Conservation (phyloP, 108 stramenopile species). For the Pelagomonas calceolata region DNA sequence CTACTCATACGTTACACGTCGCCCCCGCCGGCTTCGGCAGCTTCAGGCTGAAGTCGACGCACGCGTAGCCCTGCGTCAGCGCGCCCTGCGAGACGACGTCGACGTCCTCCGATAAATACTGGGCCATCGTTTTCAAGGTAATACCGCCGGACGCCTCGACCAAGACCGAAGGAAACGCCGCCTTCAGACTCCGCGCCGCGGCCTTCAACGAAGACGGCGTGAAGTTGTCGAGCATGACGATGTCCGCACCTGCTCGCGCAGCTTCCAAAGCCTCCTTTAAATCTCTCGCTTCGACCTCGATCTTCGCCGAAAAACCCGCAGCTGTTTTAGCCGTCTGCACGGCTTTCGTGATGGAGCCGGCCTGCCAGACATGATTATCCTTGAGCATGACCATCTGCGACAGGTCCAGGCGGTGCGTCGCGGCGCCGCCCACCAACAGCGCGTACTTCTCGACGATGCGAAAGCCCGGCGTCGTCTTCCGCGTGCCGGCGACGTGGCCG, state of each 20-base stretch:
- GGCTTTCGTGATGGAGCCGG: slow-evolving; percentile 73
- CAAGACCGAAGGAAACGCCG: slow-evolving; percentile 65
- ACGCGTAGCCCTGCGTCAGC: slow-evolving; percentile 94
- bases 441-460: slow-evolving; percentile 97
- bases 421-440: slow-evolving; percentile 84
- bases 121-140: slow-evolving; percentile 72
- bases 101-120: slow-evolving; percentile 70
- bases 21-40: slow-evolving; percentile 28
- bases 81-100: slow-evolving; percentile 90
- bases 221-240: slow-evolving; percentile 98
- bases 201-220: slow-evolving; percentile 51
- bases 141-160: slow-evolving; percentile 98
- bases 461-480: slow-evolving; percentile 98
- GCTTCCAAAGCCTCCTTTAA: slow-evolving; percentile 84
- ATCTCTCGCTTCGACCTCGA: slow-evolving; percentile 88
- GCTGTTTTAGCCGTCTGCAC: slow-evolving; percentile 68
- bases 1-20: too few relatives aligned
- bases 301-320: slow-evolving; percentile 91
- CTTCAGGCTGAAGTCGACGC: slow-evolving; percentile 90
- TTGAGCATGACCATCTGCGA: slow-evolving; percentile 99
- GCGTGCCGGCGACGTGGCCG: slow-evolving; percentile 86
- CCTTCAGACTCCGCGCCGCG: slow-evolving; percentile 71
- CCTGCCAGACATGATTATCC: slow-evolving; percentile 87
- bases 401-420: slow-evolving; percentile 84
- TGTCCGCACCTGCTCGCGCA: slow-evolving; percentile 71